Percentiles rank a stretch among this genome's conserved stretches.
Conservation (phyloP, 2,329 filamentous ascomycete species). For the Pseudogymnoascus sp. region DNA sequence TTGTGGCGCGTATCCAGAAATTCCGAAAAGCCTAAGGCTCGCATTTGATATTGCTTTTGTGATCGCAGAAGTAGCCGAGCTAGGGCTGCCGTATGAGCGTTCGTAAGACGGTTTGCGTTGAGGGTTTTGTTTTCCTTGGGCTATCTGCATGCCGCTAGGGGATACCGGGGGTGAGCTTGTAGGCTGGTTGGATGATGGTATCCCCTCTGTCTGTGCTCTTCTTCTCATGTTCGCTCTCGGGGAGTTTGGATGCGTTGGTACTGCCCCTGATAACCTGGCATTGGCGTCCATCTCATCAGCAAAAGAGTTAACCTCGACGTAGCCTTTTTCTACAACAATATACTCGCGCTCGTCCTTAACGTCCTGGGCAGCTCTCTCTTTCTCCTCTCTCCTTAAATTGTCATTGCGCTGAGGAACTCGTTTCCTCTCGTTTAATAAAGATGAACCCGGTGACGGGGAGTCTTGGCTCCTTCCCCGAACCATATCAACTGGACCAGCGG, state of each 20-base stretch:
- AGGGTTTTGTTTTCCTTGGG: conserved; percentile 55
- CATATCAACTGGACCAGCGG: conserved; percentile 13
- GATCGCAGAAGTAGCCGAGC: conserved; percentile 79
- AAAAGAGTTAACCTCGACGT: conserved; percentile 93
- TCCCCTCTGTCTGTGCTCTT: conserved; percentile 68
- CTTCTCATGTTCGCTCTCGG: conserved; percentile 58
- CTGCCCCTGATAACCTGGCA: conserved; percentile 37
- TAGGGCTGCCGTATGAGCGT: conserved; percentile 59
- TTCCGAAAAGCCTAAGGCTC: conserved; percentile 63
- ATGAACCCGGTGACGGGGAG: conserved; percentile 29
- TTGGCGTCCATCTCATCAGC: conserved; percentile 89
- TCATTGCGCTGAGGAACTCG: conserved; percentile 20
- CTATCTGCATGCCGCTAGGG: conserved; percentile 61
- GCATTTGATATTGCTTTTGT: conserved; percentile 93
- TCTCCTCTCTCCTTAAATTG: conserved; percentile 41
- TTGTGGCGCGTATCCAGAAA: conserved; percentile 54
- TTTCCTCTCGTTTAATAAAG: conserved; percentile 31
- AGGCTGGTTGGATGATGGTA: conserved; percentile 58
- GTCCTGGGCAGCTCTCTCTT: conserved; percentile 68
- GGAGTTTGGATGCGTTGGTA: conserved; percentile 36
- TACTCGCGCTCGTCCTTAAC: conserved; percentile 89
- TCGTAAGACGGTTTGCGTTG: conserved; percentile 75
- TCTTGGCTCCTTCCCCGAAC: conserved; percentile 24
- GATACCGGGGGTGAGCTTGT: conserved; percentile 59
- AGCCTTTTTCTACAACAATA: conserved; percentile 87